Base-by-base conservation (phyloP, 2,329 filamentous ascomycete species). In the Colletotrichum liriopes region DNA sequence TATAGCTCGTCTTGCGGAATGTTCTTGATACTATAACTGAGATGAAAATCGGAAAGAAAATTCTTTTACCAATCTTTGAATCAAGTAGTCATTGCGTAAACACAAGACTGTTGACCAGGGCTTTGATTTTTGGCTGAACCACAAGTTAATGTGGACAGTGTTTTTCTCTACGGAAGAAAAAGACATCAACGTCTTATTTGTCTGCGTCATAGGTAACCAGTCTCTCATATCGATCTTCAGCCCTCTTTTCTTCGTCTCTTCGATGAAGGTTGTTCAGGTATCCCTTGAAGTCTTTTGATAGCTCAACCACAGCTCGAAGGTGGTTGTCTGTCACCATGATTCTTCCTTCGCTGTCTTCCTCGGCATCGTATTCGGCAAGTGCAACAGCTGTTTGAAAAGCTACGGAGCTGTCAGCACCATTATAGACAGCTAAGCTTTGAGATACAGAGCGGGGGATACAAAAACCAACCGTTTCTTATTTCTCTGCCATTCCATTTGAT, bases 361-460 rank as follows among this genome's bases (percentile, higher is more conserved):
- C 74, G 0, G 64, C 64, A 0, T 63, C 68, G 9, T 68, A 68
- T 41, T 79, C 77, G 0, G 76, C 77, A 0, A 81, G 65, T 0
- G 79, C 77, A 0, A 81, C 78, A 0, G 79, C 80, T 0, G 77
- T 80, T 52, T 81, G 79, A 35, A 82, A 80, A 1, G 76, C 76
- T 75, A 12, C 5, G 5, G 35, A 1, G 35, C 18, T n/a, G n/a
- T 58, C 55, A 41, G 29, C 23, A 41, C 12, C 2, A 1, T 12
- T 18, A 12, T 2, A n/a, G 2, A 11, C 3, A 6, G 29, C 29
- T 32, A 32, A 32, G 29, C 29, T 3, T 32, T 4, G 29, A 32
- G 29, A 32, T 1, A 32, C 29, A 32, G 29, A 32, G 6, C 6
- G 29, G 29, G 29, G 29, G 29, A 3, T 4, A 32, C 29, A 5